Base-by-base conservation (phyloP, 371 early-diverging fungal species). In the Rhizopus microsporus region DNA sequence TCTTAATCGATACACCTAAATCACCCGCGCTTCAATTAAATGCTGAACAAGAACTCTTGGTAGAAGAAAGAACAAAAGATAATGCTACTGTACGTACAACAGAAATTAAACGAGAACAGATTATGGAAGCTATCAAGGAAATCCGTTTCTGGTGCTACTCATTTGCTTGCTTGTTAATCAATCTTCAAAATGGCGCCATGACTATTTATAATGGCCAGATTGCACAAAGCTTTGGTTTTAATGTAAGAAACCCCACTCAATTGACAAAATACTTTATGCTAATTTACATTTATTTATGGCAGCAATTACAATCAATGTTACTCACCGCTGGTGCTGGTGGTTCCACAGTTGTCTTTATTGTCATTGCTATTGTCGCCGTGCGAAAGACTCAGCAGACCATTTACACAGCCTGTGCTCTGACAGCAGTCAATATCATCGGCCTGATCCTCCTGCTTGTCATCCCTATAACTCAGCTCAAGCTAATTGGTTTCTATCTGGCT, bases 121-220 rank as follows among this genome's bases (percentile, higher is more conserved):
- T 71, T 5, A 37, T 50, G 34, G 75, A 75, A 47, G 71, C 75
- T 1, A 7, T 75, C 1, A 61, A 56, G 12, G 75, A 75, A 45
- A 47, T 62, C n/a, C 62, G 64, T 0, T 58, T 68, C 32, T 68
- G 71, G 64, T 63, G 63, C 38, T 75, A 66, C 33, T 56, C 61
- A 32, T 53, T 71, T 17, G 49, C 55, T 10, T 68, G 69, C 23
- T 51, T 75, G 5, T 54, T 75, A 0, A 56, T 69, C 17, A 71
- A 71, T 32, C 57, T 75, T 49, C 67, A 65, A 33, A 71, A 75
- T 39, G 71, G 75, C 53, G 75, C 69, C 31, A 54, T 75, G 57
- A 64, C 75, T 12, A 63, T 56, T 6, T 75, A 67, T 52, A 69
- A 59, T 38, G 62, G 67, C 9, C 66, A 65, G 34, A 70, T 74